Evolutionary conservation across 768 basidiomycete species (phyloP).

Genomic region (Agaricus blazei): DNA sequence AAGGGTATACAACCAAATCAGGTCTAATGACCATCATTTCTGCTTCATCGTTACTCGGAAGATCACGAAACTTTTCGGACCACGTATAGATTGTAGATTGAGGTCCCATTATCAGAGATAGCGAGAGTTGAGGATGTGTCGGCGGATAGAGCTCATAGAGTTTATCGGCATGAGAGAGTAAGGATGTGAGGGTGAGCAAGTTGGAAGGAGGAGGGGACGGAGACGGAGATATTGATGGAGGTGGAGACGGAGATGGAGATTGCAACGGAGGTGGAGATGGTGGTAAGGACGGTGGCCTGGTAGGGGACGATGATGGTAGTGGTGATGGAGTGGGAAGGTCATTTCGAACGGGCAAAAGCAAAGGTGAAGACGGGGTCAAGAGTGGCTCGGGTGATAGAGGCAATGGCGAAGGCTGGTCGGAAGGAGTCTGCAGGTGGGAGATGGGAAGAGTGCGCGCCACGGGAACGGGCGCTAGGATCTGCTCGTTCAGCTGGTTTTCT

Average conservation of each 20-base stretch:
- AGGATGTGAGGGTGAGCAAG: slow-evolving; percentile 36
- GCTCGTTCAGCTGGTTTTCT: too few species aligned
- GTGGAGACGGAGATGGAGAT: background rate
- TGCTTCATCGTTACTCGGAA: slow-evolving; percentile 50
- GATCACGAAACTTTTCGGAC: slow-evolving; percentile 41
- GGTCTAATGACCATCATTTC: slow-evolving; percentile 55
- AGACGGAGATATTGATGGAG: background rate
- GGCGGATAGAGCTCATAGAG: slow-evolving; percentile 60
- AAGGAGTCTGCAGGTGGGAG: background rate
- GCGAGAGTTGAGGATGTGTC: slow-evolving; percentile 43
- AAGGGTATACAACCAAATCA: slow-evolving; percentile 53
- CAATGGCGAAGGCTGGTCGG: background rate
- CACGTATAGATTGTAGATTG: slow-evolving; percentile 76
- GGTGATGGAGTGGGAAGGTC: background rate
- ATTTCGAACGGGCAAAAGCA: background rate
- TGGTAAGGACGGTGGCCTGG: background rate
- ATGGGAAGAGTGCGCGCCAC: background rate
- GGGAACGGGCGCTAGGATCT: background rate
- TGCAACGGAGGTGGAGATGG: background rate
- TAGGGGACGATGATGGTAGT: background rate
- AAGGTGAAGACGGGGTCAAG: background rate
- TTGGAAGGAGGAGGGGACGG: background rate
- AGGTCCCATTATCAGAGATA: slow-evolving; percentile 68
- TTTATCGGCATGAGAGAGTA: slow-evolving; percentile 54
- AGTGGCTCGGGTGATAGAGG: background rate